Percentiles rank a stretch among this genome's conserved stretches.
Evolutionary conservation across 2,329 filamentous ascomycete species (phyloP).

Genomic region (Lasiodiplodia theobromae): DNA sequence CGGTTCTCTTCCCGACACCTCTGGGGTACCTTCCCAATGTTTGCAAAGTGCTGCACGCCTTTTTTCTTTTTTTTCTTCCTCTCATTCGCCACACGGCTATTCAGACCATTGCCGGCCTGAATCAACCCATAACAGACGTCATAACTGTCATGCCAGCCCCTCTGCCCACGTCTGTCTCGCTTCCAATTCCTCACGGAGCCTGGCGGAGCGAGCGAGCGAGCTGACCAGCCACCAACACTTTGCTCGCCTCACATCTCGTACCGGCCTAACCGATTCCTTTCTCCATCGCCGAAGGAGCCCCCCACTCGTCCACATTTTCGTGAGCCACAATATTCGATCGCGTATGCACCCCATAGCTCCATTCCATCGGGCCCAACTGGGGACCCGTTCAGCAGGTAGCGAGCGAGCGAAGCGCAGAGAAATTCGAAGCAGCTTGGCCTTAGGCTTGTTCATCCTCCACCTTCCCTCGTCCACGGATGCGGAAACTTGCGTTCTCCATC

Average conservation of each 20-base stretch:
- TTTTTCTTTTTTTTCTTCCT: not conserved
- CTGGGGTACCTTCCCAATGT: not conserved
- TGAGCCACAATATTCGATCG: constrained; percentile 1
- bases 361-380: not conserved
- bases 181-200: not conserved
- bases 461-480: not conserved
- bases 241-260: not conserved
- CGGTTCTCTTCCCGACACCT: not conserved
- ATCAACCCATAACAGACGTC: not conserved
- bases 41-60: not conserved
- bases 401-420: not conserved
- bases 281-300: not conserved
- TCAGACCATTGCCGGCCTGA: not conserved
- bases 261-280: not conserved
- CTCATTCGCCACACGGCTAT: not conserved
- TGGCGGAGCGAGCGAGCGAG: not conserved
- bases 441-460: not conserved
- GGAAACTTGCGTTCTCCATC: not conserved
- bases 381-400: not conserved
- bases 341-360: not conserved
- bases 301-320: not conserved
- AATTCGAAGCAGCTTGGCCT: not conserved
- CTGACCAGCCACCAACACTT: not conserved
- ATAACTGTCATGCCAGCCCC: not conserved
- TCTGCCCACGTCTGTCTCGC: not conserved